Evolutionary conservation across 257 asterid species (phyloP).

Genomic region (Galeopsis tetrahit): DNA sequence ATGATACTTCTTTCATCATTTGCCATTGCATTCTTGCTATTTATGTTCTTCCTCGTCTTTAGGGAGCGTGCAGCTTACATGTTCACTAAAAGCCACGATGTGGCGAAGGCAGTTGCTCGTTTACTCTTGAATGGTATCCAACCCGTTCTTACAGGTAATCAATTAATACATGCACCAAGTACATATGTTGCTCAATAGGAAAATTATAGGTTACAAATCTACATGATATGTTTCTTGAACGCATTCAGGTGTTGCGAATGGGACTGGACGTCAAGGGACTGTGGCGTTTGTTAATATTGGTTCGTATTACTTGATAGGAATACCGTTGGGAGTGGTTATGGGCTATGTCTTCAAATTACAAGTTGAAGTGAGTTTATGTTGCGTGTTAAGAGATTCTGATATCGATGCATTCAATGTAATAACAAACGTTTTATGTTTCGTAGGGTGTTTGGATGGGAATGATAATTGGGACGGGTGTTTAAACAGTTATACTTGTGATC

Average conservation of each 20-base stretch:
- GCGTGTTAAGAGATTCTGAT: no score
- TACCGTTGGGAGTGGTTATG: constrained; percentile 45
- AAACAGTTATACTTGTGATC: constrained; percentile 42
- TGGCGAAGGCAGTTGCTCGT: constrained; percentile 43
- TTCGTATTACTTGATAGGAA: constrained; percentile 44
- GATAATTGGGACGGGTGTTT: constrained; percentile 47
- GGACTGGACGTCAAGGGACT: constrained; percentile 51
- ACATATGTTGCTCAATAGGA: background rate
- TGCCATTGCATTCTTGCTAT: constrained; percentile 44
- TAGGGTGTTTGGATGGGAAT: constrained; percentile 68
- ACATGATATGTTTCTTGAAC: background rate
- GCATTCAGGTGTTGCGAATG: constrained; percentile 50
- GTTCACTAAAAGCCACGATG: constrained; percentile 50
- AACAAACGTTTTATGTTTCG: background rate
- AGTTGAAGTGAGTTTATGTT: constrained; percentile 40
- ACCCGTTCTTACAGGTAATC: constrained; percentile 60
- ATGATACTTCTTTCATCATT: constrained; percentile 47
- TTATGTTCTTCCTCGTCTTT: constrained; percentile 48
- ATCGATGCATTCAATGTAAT: no score
- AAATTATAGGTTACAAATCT: background rate
- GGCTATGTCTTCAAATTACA: constrained; percentile 47
- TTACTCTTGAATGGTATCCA: constrained; percentile 62
- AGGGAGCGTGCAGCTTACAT: constrained; percentile 48
- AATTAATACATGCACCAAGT: no score
- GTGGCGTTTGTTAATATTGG: constrained; percentile 52